These are phyloP conservation scores for Saturnispora dispora DNA, from an alignment of 805 yeast genomes.

Conservation along the genomic window DNA sequence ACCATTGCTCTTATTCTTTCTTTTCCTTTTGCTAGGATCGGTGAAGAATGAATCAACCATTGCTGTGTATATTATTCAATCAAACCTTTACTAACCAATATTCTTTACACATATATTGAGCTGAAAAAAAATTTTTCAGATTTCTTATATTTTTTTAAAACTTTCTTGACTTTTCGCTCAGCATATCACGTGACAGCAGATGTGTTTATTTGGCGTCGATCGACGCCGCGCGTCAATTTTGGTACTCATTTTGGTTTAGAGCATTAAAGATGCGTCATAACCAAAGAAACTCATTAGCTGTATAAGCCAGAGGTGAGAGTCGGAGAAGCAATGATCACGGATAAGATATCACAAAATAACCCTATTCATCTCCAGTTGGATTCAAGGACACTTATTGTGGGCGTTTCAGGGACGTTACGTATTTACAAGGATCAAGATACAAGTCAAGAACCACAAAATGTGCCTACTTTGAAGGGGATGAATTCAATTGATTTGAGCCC, in stretches of 20 bases:
- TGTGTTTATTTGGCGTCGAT: not conserved
- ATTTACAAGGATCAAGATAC: constrained; percentile 46
- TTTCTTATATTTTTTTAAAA: not conserved
- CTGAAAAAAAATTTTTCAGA: not conserved
- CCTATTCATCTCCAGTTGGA: constrained; percentile 30
- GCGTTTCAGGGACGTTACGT: constrained; percentile 14
- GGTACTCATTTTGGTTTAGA: not conserved
- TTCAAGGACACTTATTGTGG: constrained; percentile 27
- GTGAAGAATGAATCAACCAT: constrained; percentile 58
- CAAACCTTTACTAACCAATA: not conserved
- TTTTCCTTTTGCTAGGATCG: constrained; percentile 48
- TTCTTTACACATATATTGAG: not conserved
- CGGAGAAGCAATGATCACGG: not conserved
- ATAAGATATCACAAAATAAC: not conserved
- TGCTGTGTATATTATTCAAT: not conserved
- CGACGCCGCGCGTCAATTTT: not conserved
- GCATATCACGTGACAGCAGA: not conserved
- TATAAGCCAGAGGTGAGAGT: not conserved
- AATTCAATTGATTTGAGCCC: constrained; percentile 31
- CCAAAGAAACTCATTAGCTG: not conserved
- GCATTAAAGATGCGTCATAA: not conserved
- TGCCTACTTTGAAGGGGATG: constrained; percentile 41
- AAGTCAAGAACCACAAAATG: constrained; percentile 51
- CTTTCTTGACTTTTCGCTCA: not conserved
- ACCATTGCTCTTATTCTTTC: constrained; percentile 31